phyloP scores from a whole-genome alignment of 352 stramenopile species.

The Phytopythium cucurbitacearum region DNA sequence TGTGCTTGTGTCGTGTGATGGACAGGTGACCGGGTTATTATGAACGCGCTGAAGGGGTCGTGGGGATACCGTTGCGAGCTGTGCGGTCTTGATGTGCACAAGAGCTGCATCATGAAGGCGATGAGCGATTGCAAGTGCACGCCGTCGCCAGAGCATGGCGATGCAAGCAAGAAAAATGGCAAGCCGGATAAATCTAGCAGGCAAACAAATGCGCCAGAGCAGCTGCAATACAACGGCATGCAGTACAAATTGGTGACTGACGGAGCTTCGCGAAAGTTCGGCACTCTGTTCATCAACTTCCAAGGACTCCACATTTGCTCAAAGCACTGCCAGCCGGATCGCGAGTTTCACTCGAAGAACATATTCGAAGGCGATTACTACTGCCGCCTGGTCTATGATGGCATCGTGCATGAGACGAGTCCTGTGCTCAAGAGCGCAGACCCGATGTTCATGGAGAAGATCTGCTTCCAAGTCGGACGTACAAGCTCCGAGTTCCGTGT shows the following conservation, averaged over 20 bases:
- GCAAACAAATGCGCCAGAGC: slow-evolving; percentile 1
- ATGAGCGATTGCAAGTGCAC: slow-evolving; percentile 74
- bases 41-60: slow-evolving; percentile 75
- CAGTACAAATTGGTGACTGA: slow-evolving; percentile 50
- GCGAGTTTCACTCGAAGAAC: slow-evolving; percentile 78
- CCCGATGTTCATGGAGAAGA: slow-evolving; percentile 81
- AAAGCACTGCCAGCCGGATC: slow-evolving; percentile 62
- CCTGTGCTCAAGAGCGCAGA: slow-evolving; percentile 84
- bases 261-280: slow-evolving; percentile 28
- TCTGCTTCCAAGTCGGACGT: slow-evolving; percentile 66
- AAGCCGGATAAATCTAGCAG: slow-evolving; percentile 12
- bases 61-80: slow-evolving; percentile 84
- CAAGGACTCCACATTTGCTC: slow-evolving; percentile 79
- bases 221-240: slow-evolving; percentile 19
- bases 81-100: slow-evolving; percentile 80
- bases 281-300: slow-evolving; percentile 72
- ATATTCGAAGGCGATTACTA: slow-evolving; percentile 87
- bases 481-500: slow-evolving; percentile 59
- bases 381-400: slow-evolving; percentile 66
- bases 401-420: slow-evolving; percentile 69
- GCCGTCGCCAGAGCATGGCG: slow-evolving; percentile 12
- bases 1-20: slow-evolving; percentile 8
- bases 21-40: slow-evolving; percentile 72
- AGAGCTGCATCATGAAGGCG: slow-evolving; percentile 85
- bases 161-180: slow-evolving; percentile 9